These are phyloP conservation scores for Mycena citricolor DNA, from an alignment of 1,284 basidiomycete species.

Conservation along the genomic window DNA sequence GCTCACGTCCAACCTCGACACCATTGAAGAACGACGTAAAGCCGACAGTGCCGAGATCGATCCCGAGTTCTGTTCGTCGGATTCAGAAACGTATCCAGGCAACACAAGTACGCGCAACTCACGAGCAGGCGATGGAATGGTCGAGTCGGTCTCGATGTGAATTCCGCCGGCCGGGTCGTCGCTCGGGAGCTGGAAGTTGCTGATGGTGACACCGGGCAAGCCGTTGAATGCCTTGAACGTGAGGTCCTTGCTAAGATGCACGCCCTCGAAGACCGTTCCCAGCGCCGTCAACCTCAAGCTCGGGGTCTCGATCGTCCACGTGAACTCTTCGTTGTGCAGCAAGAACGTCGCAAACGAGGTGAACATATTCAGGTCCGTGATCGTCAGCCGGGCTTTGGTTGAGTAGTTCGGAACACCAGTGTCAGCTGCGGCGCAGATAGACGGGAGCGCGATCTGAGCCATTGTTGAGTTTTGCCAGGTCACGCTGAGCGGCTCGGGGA, in stretches of 20 bases:
- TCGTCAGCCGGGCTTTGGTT: constrained; percentile 51
- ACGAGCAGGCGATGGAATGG: constrained; percentile 70
- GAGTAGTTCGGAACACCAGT: constrained; percentile 65
- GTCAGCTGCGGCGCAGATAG: constrained; percentile 70
- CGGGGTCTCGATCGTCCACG: constrained; percentile 70
- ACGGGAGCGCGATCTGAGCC: constrained; percentile 61
- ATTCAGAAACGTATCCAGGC: constrained; percentile 13
- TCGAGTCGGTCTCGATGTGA: constrained; percentile 64
- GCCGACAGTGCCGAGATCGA: constrained; percentile 68
- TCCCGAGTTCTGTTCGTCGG: constrained; percentile 56
- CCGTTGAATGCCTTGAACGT: constrained; percentile 73
- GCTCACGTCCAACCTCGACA: constrained; percentile 55
- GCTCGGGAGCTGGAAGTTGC: constrained; percentile 65
- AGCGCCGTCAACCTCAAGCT: constrained; percentile 65
- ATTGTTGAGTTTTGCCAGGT: constrained; percentile 70
- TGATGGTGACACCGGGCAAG: constrained; percentile 67
- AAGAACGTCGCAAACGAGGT: constrained; percentile 68
- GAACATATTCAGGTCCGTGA: constrained; percentile 58
- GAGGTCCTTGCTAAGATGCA: constrained; percentile 63
- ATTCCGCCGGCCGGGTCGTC: constrained; percentile 71
- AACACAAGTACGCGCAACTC: constrained; percentile 29
- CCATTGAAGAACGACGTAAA: constrained; percentile 65
- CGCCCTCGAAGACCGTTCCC: constrained; percentile 68
- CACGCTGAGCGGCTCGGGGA: constrained; percentile 58
- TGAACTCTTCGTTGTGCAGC: constrained; percentile 65